These are phyloP conservation scores for Cryptococcus floricola DNA, from an alignment of 1,284 basidiomycete genomes.

Conservation along the genomic window DNA sequence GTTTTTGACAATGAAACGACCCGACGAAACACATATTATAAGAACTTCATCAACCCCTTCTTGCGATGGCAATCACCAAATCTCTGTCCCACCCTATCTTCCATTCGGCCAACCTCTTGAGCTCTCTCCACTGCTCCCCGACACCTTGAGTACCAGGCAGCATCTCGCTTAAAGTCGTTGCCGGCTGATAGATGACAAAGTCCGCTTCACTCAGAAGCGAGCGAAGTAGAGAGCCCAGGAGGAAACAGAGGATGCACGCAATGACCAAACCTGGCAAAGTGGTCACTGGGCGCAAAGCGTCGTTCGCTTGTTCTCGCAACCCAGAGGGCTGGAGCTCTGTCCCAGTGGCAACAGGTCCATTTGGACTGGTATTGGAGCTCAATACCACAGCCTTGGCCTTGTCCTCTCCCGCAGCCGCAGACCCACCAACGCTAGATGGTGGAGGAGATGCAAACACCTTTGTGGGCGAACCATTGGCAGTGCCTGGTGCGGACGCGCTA, in stretches of 20 bases:
- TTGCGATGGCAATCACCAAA: conserved; percentile 54
- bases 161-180: conserved; percentile 45
- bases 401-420: neutral
- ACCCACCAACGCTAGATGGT: neutral
- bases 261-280: conserved; percentile 59
- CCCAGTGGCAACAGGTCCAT: neutral
- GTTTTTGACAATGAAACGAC: neutral
- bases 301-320: neutral
- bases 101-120: conserved; percentile 67
- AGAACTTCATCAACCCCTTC: neutral
- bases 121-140: conserved; percentile 69
- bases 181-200: conserved; percentile 72
- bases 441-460: conserved; percentile 2
- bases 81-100: conserved; percentile 37
- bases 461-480: conserved; percentile 12
- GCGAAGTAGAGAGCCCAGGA: conserved; percentile 83
- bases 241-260: conserved; percentile 78
- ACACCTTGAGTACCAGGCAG: neutral
- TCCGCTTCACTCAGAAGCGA: conserved; percentile 78
- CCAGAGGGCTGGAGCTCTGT: neutral
- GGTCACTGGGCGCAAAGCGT: conserved; percentile 19
- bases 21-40: neutral
- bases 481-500: conserved; percentile 15
- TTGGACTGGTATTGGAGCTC: neutral
- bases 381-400: neutral